phyloP scores from a whole-genome alignment of 805 yeast species.

The Henningerozyma blattae region DNA sequence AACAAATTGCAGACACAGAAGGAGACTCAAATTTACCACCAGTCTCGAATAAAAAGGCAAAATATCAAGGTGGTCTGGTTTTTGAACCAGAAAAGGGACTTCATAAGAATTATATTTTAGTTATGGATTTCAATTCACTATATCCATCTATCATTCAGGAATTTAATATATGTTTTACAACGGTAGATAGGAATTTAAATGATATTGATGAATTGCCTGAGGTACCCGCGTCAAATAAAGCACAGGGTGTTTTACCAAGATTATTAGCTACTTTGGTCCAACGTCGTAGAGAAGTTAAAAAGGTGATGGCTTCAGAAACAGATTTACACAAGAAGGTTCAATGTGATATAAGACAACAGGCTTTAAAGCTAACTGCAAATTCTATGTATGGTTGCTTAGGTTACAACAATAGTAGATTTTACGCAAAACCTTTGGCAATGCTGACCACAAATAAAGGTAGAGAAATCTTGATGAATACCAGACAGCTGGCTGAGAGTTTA shows the following conservation, averaged over 20 bases:
- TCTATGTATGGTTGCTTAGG: constrained; percentile 99
- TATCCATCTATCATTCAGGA: constrained; percentile 97
- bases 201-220: constrained; percentile 55
- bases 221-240: constrained; percentile 45
- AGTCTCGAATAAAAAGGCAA: constrained; percentile 49
- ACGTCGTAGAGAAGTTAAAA: constrained; percentile 89
- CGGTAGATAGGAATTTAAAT: constrained; percentile 58
- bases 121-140: constrained; percentile 96
- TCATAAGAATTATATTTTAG: constrained; percentile 77
- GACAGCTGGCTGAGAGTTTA: constrained; percentile 80
- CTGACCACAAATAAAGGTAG: constrained; percentile 90
- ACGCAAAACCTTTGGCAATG: constrained; percentile 94
- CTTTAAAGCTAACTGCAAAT: constrained; percentile 91
- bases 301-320: constrained; percentile 62
- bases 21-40: constrained; percentile 28
- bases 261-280: constrained; percentile 73
- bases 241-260: constrained; percentile 78
- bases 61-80: constrained; percentile 86
- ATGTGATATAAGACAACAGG: constrained; percentile 91
- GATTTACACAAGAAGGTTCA: constrained; percentile 60
- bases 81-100: constrained; percentile 95
- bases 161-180: constrained; percentile 92
- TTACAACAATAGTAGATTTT: constrained; percentile 79
- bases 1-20: constrained; percentile 15
- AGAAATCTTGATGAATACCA: constrained; percentile 85